These are phyloP conservation scores for Mycena epipterygia DNA, from an alignment of 768 basidiomycete species.

Conservation along the genomic window DNA sequence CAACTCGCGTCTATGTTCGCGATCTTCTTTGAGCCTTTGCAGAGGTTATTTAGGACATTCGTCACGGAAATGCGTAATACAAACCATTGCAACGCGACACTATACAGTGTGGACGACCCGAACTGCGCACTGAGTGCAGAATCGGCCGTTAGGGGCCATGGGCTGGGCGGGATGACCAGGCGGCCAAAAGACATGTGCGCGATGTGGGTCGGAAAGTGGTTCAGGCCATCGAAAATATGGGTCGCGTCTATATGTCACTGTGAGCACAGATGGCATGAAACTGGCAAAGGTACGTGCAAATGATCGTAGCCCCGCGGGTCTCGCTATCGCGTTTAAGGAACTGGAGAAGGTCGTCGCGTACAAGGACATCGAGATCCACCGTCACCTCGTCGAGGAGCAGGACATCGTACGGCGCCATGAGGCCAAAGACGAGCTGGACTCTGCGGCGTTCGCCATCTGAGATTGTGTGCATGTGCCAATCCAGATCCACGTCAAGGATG, in stretches of 20 bases:
- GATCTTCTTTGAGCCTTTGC: constrained; percentile 75
- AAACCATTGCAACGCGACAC: constrained; percentile 84
- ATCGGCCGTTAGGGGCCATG: constrained; percentile 71
- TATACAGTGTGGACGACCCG: constrained; percentile 64
- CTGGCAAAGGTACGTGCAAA: constrained; percentile 68
- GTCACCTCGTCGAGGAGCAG: constrained; percentile 92
- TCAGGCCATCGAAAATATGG: constrained; percentile 96
- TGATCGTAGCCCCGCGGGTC: constrained; percentile 84
- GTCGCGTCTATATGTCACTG: constrained; percentile 79
- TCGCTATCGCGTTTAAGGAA: constrained; percentile 91
- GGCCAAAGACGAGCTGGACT: constrained; percentile 95
- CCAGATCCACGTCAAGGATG: constrained; percentile 88
- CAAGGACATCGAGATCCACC: constrained; percentile 96
- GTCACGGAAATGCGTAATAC: not conserved
- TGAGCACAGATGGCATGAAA: constrained; percentile 18
- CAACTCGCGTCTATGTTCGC: constrained; percentile 70
- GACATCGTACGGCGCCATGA: constrained; percentile 96
- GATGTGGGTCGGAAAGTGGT: constrained; percentile 93
- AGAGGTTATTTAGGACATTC: not conserved
- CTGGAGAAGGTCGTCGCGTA: constrained; percentile 89
- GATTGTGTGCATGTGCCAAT: constrained; percentile 86
- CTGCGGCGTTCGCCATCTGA: constrained; percentile 95
- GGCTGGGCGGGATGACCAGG: constrained; percentile 73
- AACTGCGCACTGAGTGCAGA: constrained; percentile 40
- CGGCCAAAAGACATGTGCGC: constrained; percentile 91